These are phyloP conservation scores for Oryza brachyantha DNA, from an alignment of 176 grass and related monocot genomes.

Conservation along the genomic window DNA sequence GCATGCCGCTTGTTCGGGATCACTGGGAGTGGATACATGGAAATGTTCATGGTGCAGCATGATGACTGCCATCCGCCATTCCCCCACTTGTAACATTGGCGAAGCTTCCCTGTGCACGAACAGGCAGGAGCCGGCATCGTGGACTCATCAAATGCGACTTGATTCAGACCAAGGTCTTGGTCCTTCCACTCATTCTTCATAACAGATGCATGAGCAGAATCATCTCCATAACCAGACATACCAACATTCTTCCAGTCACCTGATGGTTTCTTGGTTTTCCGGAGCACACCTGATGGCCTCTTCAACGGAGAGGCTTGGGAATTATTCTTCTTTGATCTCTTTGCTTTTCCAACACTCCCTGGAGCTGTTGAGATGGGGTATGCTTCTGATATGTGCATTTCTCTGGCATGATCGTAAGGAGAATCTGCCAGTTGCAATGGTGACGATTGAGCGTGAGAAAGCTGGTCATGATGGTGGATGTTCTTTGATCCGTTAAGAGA, in stretches of 20 bases:
- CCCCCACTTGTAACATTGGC: slow-evolving; percentile 87
- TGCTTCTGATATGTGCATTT: slow-evolving; percentile 82
- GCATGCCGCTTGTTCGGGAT: slow-evolving; percentile 89
- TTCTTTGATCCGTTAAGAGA: slow-evolving; percentile 40
- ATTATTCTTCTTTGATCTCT: slow-evolving; percentile 63
- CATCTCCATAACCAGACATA: slow-evolving; percentile 21
- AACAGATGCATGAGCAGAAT: slow-evolving; percentile 30
- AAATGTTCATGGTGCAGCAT: slow-evolving; percentile 84
- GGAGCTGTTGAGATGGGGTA: slow-evolving; percentile 62
- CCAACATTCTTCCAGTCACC: slow-evolving; percentile 42
- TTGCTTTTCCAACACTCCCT: slow-evolving; percentile 44
- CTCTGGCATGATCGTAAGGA: slow-evolving; percentile 71
- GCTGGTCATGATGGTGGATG: slow-evolving; percentile 51
- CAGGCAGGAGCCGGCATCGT: slow-evolving; percentile 76
- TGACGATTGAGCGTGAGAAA: slow-evolving; percentile 59
- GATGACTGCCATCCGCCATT: slow-evolving; percentile 87
- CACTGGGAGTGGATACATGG: slow-evolving; percentile 75
- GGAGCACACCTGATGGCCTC: slow-evolving; percentile 51
- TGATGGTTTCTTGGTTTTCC: slow-evolving; percentile 61
- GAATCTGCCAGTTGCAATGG: slow-evolving; percentile 69
- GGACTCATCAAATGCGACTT: slow-evolving; percentile 64
- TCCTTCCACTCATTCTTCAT: slow-evolving; percentile 77
- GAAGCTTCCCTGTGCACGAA: slow-evolving; percentile 69
- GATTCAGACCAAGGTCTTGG: slow-evolving; percentile 76
- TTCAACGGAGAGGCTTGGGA: slow-evolving; percentile 49